Evolutionary conservation across 768 basidiomycete species (phyloP).

Genomic region (Leccinum incarnatum): DNA sequence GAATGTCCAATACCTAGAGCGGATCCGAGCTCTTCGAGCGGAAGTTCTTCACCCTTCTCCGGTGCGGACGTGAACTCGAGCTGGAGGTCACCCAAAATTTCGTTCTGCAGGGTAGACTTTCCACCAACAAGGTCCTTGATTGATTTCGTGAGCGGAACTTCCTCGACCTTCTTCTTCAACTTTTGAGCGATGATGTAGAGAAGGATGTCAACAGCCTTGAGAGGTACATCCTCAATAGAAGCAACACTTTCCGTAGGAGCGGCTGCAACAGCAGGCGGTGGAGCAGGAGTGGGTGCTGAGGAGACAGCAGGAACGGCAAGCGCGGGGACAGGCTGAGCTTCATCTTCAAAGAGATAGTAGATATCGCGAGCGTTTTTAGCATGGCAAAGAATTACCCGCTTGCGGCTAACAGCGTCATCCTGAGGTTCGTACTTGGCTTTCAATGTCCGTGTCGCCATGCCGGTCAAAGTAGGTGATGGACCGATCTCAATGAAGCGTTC

Average conservation of each 20-base stretch:
- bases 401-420: conserved; percentile 81
- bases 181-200: conserved; percentile 93
- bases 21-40: conserved; percentile 92
- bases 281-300: conserved; percentile 39
- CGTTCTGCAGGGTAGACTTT: conserved; percentile 98
- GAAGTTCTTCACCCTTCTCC: conserved; percentile 97
- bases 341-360: conserved; percentile 97
- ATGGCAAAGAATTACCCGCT: conserved; percentile 83
- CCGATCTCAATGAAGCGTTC: conserved; percentile 96
- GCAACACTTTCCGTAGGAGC: conserved; percentile 62
- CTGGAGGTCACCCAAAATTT: conserved; percentile 95
- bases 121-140: conserved; percentile 99
- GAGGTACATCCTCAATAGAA: conserved; percentile 83
- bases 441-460: conserved; percentile 88
- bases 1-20: conserved; percentile 77
- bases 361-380: conserved; percentile 96
- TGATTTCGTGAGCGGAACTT: conserved; percentile 86
- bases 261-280: conserved; percentile 41
- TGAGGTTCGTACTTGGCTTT: conserved; percentile 91
- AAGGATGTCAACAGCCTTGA: conserved; percentile 89
- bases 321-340: conserved; percentile 36
- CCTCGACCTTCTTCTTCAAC: conserved; percentile 90
- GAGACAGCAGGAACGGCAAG: conserved; percentile 38
- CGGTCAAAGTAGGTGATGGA: conserved; percentile 93
- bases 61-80: conserved; percentile 93